phyloP scores from a whole-genome alignment of 2,329 filamentous ascomycete genomes.

The Colletotrichum musae region DNA sequence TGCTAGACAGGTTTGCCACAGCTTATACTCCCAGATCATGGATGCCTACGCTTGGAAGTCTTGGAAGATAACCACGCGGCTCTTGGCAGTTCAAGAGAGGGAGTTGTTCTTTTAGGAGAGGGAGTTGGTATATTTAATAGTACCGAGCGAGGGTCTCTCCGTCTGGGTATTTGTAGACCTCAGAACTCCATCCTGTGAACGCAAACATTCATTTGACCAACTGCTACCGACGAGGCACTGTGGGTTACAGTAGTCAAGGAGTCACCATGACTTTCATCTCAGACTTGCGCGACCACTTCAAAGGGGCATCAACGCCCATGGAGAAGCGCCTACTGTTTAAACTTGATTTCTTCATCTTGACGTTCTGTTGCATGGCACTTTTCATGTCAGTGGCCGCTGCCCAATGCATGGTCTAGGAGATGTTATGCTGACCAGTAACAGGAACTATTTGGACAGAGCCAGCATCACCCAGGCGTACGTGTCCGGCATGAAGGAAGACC shows the following conservation, averaged over 20 bases:
- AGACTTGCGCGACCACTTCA: constrained; percentile 12
- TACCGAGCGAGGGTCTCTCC: not conserved
- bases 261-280: not conserved
- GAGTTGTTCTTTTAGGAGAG: not conserved
- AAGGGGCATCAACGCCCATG: constrained; percentile 1
- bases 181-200: too few relatives aligned
- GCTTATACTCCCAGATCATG: not conserved
- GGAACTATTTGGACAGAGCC: constrained; percentile 26
- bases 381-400: constrained; percentile 8
- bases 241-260: not conserved
- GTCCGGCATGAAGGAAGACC: constrained; percentile 24
- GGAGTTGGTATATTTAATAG: not conserved
- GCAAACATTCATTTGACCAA: too few relatives aligned
- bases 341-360: constrained; percentile 24
- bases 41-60: not conserved
- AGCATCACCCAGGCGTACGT: constrained; percentile 24
- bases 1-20: not conserved
- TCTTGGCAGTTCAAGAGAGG: not conserved
- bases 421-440: not conserved
- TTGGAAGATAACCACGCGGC: not conserved
- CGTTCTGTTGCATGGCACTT: constrained; percentile 19
- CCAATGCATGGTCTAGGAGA: not conserved
- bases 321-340: constrained; percentile 19
- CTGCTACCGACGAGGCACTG: not conserved
- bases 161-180: not conserved